These are phyloP conservation scores for Rhododendron ferrugineum DNA, from an alignment of 148 eudicot species.

Conservation along the genomic window DNA sequence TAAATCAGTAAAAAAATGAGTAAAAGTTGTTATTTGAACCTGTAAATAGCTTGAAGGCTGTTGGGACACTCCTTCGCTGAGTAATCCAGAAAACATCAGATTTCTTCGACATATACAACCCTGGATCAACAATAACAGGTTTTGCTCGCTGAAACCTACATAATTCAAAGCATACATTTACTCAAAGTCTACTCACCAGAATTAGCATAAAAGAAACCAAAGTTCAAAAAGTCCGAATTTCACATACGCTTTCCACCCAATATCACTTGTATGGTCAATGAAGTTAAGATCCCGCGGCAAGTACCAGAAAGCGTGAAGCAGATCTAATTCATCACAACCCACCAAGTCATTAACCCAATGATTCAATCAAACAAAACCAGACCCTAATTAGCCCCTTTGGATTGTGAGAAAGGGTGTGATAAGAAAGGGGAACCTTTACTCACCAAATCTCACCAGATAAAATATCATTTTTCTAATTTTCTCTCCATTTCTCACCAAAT, in stretches of 20 bases:
- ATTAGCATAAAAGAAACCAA: background rate
- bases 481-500: too few relatives aligned
- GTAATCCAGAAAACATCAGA: conserved; percentile 54
- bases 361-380: background rate
- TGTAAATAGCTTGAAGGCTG: conserved; percentile 69
- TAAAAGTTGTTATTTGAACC: conserved; percentile 36
- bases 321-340: conserved; percentile 43
- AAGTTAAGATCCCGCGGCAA: conserved; percentile 66
- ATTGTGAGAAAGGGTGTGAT: background rate
- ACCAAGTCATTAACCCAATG: conserved; percentile 6
- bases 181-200: background rate
- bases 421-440: background rate
- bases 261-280: conserved; percentile 61
- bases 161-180: background rate
- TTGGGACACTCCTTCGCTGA: conserved; percentile 62
- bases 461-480: too few relatives aligned
- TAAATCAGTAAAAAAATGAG: background rate
- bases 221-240: background rate
- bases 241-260: conserved; percentile 89
- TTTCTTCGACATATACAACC: conserved; percentile 57
- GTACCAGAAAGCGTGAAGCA: conserved; percentile 52
- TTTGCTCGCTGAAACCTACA: conserved; percentile 58
- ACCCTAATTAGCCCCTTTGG: background rate
- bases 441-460: too few relatives aligned
- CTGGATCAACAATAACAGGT: conserved; percentile 82